Base-by-base conservation (phyloP, 2,329 filamentous ascomycete genomes). In the Hypomyces perniciosus region DNA sequence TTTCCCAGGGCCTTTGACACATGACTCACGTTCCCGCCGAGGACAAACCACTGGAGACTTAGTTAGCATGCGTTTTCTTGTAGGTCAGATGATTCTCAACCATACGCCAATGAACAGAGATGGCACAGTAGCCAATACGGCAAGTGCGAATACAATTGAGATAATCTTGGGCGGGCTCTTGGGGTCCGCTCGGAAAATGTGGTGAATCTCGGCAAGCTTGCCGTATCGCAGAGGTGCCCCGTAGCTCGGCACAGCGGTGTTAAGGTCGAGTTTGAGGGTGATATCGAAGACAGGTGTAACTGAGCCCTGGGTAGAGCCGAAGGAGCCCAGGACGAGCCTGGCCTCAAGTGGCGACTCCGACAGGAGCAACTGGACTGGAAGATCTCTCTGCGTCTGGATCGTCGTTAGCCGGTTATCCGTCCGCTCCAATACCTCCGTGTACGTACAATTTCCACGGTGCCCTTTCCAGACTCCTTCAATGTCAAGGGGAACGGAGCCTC, bases 401-500 rank as follows among this genome's bases (percentile, higher is more conserved):
- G 20, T 46, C 31, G 60, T 70, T 57, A 72, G 66, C 44, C 46
- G 30, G 30, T n/a, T 40, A 8, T 31, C 37, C n/a, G 7, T 51
- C 35, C 20, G n/a, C 42, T 27, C 39, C 28, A 26, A 1, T 8
- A 13, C 27, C 2, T 26, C 13, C 5, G 10, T 28, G 12, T 31
- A 75, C 85, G 58, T 80, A 97, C 91, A 69, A 99, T 74, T 60
- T 95, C 86, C 31, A 96, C 77, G 50, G 84, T 84, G 26, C 81
- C 90, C 72, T 96, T 96, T 59, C 93, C 93, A 62, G 78, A 90
- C 8, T 93, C 88, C 74, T 95, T 96, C 44, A 95, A 74, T 8
- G 74, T 84, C 61, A 99, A 78, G 1, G 90, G 83, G 62, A 92
- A 96, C 1, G 91, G 90, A 27, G 90, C 85, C 69, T 97, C 91